Evolutionary conservation across 73 alveolate species (phyloP), one percentile per base, ranked within the genome.

Genomic region (Paramecium sexaurelia): DNA sequence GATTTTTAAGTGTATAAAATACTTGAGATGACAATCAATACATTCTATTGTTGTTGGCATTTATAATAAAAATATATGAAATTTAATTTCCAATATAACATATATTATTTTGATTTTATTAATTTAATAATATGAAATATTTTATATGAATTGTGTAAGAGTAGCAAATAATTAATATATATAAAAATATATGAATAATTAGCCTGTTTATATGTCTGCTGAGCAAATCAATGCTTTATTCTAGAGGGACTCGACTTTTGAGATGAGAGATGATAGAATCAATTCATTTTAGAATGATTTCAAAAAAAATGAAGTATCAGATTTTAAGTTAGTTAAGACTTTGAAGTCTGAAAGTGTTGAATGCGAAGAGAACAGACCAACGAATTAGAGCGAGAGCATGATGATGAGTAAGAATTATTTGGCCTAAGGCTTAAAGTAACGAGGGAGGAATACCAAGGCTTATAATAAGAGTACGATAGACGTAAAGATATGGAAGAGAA

Each of bases 371-470:
- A 78, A 45, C 55, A 39, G 90, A 24, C 90, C 90, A 22, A 78
- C 90, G 3, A 78, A 78, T 78, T 40, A 78, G 75, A 78, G 90
- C n/a, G 90, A 78, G 73, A 78, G 73, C 27, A 78, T 78, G 90
- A 78, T 78, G 90, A 78, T 78, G 90, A 78, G 90, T 78, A 78
- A 78, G 68, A 41, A 78, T 78, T 78, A 39, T 78, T 20, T 51
- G 22, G 67, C 29, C 9, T 33, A 39, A 71, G 55, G n/a, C 5
- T 51, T 51, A 29, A 9, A 78, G 90, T 78, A 20, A 78, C 90
- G 7, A 37, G 90, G 51, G 90, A 78, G 17, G 90, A 78, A 32
- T 78, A 78, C 13, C n/a, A 29, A 22, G 15, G 90, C 1, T 33
- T 78, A 24, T 45, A 78, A 6, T n/a, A 43, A 61, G 90, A 78